These are phyloP conservation scores for Hydrangea macrophylla DNA, from an alignment of 148 eudicot species.

Conservation along the genomic window DNA sequence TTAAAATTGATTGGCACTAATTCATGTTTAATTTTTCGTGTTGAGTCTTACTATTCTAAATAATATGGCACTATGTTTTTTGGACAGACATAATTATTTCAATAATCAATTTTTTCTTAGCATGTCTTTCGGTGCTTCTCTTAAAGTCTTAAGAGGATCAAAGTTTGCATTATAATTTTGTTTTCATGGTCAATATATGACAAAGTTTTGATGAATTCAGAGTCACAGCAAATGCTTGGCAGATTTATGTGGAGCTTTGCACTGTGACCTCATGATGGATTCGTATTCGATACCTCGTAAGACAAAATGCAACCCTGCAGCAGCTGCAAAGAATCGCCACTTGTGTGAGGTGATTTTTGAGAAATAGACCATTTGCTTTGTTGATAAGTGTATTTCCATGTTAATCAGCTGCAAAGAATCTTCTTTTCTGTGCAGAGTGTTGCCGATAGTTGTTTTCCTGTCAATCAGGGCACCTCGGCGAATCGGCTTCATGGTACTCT, in stretches of 20 bases:
- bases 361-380: slow-evolving; percentile 6
- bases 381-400: slow-evolving; percentile 10
- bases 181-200: neutral
- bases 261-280: slow-evolving; percentile 69
- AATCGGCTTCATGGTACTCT: slow-evolving; percentile 82
- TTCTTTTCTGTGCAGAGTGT: slow-evolving; percentile 54
- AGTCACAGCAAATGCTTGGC: slow-evolving; percentile 84
- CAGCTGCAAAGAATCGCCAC: slow-evolving; percentile 72
- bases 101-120: neutral
- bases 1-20: neutral
- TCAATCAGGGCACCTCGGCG: slow-evolving; percentile 66
- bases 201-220: slow-evolving; percentile 37
- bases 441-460: slow-evolving; percentile 80
- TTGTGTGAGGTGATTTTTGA: slow-evolving; percentile 76
- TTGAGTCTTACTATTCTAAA: neutral
- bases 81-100: neutral
- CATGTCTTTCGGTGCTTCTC: neutral
- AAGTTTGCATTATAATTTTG: neutral
- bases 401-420: neutral
- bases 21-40: neutral
- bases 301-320: slow-evolving; percentile 88
- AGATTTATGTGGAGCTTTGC: slow-evolving; percentile 87
- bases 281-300: slow-evolving; percentile 39
- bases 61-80: neutral
- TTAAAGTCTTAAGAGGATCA: too few relatives aligned